These are phyloP conservation scores for Fusarium robinianum DNA, from an alignment of 2,329 filamentous ascomycete genomes.

Conservation along the genomic window DNA sequence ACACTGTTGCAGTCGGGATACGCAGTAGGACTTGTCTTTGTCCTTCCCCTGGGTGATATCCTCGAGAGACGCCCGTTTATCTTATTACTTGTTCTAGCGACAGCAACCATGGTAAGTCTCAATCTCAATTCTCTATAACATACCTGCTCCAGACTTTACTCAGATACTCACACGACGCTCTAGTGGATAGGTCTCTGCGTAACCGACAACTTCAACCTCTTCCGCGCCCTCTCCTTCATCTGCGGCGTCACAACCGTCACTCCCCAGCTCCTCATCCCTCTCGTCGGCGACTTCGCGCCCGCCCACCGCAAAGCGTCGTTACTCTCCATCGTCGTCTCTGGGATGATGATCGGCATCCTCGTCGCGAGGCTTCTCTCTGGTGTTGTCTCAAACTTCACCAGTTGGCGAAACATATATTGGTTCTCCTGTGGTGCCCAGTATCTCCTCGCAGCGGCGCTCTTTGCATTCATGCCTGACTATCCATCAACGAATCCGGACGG, in stretches of 20 bases:
- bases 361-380: conserved; percentile 77
- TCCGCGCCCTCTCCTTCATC: conserved; percentile 73
- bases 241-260: conserved; percentile 80
- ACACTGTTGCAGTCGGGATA: conserved; percentile 82
- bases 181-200: conserved; percentile 73
- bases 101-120: conserved; percentile 64
- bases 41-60: conserved; percentile 76
- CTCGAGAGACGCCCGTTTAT: conserved; percentile 72
- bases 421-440: conserved; percentile 73
- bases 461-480: conserved; percentile 79
- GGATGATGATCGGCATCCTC: conserved; percentile 75
- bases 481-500: conserved; percentile 71
- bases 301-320: conserved; percentile 68
- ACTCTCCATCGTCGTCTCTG: conserved; percentile 75
- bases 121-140: no score
- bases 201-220: conserved; percentile 66
- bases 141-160: no score
- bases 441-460: conserved; percentile 66
- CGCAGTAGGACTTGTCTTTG: conserved; percentile 70
- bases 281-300: conserved; percentile 79
- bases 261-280: conserved; percentile 77
- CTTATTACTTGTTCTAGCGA: conserved; percentile 67
- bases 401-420: conserved; percentile 82
- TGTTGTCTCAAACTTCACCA: conserved; percentile 72
- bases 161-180: background rate